Conservation (phyloP, 345 rosid genomes). For the Noccaea bulbosa region DNA sequence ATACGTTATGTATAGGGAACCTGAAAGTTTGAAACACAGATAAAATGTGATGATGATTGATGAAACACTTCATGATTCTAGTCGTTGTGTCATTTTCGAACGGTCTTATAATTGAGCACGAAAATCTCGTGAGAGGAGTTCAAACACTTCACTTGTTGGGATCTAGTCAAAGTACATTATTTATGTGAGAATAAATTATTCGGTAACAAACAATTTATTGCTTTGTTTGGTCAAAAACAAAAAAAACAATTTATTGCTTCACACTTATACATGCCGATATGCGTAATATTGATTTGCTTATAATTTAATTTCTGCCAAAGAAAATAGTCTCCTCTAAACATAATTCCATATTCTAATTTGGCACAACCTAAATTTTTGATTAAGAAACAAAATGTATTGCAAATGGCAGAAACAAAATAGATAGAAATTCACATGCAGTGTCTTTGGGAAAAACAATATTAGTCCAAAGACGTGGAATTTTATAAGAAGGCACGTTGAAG, state of each 20-base stretch:
- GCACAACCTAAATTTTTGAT: neutral
- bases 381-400: neutral
- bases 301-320: neutral
- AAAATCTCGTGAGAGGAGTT: slow-evolving; percentile 12
- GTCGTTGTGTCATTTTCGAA: slow-evolving; percentile 21
- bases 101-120: neutral
- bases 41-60: slow-evolving; percentile 15
- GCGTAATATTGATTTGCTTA: too few relatives aligned
- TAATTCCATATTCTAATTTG: neutral
- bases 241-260: too few relatives aligned
- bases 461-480: slow-evolving; percentile 23
- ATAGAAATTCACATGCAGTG: neutral
- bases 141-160: neutral
- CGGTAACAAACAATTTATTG: too few relatives aligned
- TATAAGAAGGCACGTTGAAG: slow-evolving; percentile 25
- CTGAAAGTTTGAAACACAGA: slow-evolving; percentile 12
- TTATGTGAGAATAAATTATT: neutral
- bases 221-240: too few relatives aligned
- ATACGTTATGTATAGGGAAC: neutral
- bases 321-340: neutral
- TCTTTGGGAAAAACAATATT: slow-evolving; percentile 5
- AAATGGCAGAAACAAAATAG: neutral
- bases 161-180: slow-evolving; percentile 7
- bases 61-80: neutral
- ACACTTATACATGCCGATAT: too few relatives aligned